Conservation (phyloP, 2,329 filamentous ascomycete species). For the Sporothrix luriei region DNA sequence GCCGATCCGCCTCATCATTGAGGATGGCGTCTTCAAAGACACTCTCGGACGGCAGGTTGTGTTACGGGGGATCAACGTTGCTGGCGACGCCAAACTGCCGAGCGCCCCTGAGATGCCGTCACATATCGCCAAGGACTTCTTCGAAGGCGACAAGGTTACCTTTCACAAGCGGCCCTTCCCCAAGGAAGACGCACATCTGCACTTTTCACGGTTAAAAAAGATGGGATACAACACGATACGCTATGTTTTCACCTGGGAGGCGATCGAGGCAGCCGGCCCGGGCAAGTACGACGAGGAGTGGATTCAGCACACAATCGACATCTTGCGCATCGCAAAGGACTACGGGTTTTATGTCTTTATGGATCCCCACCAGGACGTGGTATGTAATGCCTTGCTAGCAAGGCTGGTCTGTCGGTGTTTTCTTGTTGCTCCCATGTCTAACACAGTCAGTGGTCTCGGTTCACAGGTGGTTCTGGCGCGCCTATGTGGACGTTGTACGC, state of each 20-base stretch:
- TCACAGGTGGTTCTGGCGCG: slow-evolving; percentile 90
- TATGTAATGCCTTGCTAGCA: slow-evolving; percentile 49
- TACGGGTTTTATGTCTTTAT: slow-evolving; percentile 98
- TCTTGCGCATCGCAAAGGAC: slow-evolving; percentile 78
- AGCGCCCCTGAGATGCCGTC: slow-evolving; percentile 80
- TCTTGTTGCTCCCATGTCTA: slow-evolving; percentile 32
- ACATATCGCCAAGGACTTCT: slow-evolving; percentile 76
- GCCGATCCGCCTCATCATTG: slow-evolving; percentile 75
- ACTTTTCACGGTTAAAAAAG: slow-evolving; percentile 82
- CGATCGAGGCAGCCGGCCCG: slow-evolving; percentile 90
- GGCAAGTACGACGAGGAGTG: slow-evolving; percentile 92
- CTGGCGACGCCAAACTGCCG: slow-evolving; percentile 87
- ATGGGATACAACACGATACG: slow-evolving; percentile 96
- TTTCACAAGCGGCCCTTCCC: slow-evolving; percentile 87
- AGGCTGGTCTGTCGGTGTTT: background rate
- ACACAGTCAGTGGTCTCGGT: slow-evolving; percentile 76
- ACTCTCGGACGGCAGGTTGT: slow-evolving; percentile 79
- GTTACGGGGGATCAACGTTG: slow-evolving; percentile 90
- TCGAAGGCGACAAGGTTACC: slow-evolving; percentile 86
- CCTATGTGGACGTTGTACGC: slow-evolving; percentile 98
- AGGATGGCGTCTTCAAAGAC: slow-evolving; percentile 84
- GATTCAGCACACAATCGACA: slow-evolving; percentile 85
- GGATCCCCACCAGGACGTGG: slow-evolving; percentile 98
- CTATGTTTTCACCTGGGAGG: slow-evolving; percentile 98
- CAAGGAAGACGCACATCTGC: slow-evolving; percentile 76